These are phyloP conservation scores for Apiospora kogelbergensis DNA, from an alignment of 2,329 filamentous ascomycete species.

Conservation along the genomic window DNA sequence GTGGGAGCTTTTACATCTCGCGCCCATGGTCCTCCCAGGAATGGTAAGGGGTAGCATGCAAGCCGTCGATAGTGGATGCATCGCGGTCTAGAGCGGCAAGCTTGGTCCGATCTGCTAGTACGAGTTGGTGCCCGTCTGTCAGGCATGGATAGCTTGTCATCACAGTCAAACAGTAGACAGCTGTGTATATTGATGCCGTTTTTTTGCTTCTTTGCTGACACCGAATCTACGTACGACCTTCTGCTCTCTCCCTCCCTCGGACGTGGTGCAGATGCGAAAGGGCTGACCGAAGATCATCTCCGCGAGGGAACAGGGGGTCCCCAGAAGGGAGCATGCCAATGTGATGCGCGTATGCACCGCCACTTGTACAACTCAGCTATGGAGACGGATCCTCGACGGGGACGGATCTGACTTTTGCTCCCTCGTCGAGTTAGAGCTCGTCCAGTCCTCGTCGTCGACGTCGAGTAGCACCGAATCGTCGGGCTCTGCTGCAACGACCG, in stretches of 20 bases:
- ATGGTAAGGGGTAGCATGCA: too few relatives aligned
- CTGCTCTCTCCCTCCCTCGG: not conserved
- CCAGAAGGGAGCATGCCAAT: not conserved
- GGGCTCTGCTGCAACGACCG: not conserved
- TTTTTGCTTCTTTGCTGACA: not conserved
- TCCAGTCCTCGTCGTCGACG: not conserved
- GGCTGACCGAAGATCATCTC: slow-evolving; percentile 8
- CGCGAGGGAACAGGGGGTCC: not conserved
- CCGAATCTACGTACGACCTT: not conserved
- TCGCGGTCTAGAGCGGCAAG: not conserved
- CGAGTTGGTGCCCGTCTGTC: not conserved
- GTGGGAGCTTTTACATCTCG: not conserved
- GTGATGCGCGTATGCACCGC: slow-evolving; percentile 26
- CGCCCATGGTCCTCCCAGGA: not conserved
- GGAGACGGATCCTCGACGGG: not conserved
- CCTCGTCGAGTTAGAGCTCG: not conserved
- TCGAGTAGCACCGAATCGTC: not conserved
- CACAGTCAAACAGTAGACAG: not conserved
- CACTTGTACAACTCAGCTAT: slow-evolving; percentile 21
- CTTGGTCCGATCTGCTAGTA: not conserved
- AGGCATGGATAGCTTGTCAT: not conserved
- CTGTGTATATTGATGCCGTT: not conserved
- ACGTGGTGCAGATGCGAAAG: slow-evolving; percentile 2
- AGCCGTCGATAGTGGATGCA: not conserved
- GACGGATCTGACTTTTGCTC: not conserved